phyloP scores from a whole-genome alignment of 306 rosid genomes.

The Vicia villosa region DNA sequence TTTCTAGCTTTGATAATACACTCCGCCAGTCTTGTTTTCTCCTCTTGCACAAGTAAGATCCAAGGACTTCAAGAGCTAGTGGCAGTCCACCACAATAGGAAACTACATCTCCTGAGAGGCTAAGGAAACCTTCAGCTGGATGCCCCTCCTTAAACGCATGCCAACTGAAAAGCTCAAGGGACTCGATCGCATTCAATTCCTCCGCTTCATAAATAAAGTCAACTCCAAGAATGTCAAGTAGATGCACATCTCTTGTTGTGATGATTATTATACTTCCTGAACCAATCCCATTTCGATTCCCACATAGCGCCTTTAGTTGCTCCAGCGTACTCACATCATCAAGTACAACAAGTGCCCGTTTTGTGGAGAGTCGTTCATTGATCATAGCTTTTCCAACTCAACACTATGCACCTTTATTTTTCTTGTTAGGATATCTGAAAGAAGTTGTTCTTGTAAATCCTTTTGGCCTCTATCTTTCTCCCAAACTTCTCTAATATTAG shows the following conservation, averaged over 20 bases:
- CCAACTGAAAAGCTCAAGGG: too few relatives aligned
- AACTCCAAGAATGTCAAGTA: too few relatives aligned
- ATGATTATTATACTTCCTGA: slow-evolving; percentile 24
- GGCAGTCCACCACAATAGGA: too few relatives aligned
- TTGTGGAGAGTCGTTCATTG: neutral
- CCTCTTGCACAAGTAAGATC: too few relatives aligned
- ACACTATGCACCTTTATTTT: neutral
- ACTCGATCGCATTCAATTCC: too few relatives aligned
- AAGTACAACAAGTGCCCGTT: slow-evolving; percentile 19
- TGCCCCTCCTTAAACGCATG: too few relatives aligned
- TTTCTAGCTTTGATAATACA: too few relatives aligned
- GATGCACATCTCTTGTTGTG: slow-evolving; percentile 47
- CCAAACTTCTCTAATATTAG: neutral
- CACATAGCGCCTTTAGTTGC: neutral
- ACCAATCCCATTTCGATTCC: neutral
- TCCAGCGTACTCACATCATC: slow-evolving; percentile 1
- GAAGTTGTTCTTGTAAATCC: slow-evolving; percentile 28
- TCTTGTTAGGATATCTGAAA: neutral
- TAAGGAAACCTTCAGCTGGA: too few relatives aligned
- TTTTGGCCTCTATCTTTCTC: neutral
- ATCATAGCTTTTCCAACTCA: neutral
- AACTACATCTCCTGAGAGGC: too few relatives aligned
- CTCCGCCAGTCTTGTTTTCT: too few relatives aligned
- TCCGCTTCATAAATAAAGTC: too few relatives aligned
- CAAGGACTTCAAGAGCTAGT: too few relatives aligned